phyloP scores from a whole-genome alignment of 257 asterid genomes.

The Solanum sitiens region DNA sequence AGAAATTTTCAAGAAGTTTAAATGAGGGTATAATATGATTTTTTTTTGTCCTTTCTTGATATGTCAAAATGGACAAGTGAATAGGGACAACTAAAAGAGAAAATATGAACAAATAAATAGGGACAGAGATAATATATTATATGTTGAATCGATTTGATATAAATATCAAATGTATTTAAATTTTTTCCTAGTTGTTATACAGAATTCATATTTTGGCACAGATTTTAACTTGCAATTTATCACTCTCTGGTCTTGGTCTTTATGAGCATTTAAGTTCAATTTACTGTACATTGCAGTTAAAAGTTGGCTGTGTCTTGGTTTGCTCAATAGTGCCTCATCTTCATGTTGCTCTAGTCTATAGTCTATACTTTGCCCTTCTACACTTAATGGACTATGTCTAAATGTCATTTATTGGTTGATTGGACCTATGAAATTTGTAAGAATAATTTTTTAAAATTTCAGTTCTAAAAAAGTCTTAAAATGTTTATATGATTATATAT shows the following conservation, averaged over 20 bases:
- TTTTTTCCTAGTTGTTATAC: not conserved
- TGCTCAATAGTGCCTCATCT: constrained; percentile 48
- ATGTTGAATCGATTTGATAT: not conserved
- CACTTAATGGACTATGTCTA: too few relatives aligned
- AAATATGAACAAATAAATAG: too few relatives aligned
- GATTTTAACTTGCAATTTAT: not conserved
- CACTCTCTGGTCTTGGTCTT: not conserved
- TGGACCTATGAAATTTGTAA: too few relatives aligned
- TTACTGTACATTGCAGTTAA: constrained; percentile 16
- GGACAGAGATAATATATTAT: fast-evolving
- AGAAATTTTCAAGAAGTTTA: too few relatives aligned
- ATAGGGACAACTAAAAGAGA: too few relatives aligned
- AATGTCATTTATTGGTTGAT: not conserved
- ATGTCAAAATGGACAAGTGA: too few relatives aligned
- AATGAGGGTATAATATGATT: too few relatives aligned
- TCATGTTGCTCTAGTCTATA: constrained; percentile 1
- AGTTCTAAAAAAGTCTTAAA: too few relatives aligned
- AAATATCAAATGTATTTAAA: too few relatives aligned
- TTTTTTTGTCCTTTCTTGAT: too few relatives aligned
- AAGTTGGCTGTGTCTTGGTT: constrained; percentile 34
- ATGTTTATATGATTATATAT: too few relatives aligned
- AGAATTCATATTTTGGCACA: not conserved
- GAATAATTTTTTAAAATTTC: too few relatives aligned
- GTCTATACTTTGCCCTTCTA: not conserved
- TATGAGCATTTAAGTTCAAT: not conserved